Percentiles rank a stretch among this genome's conserved stretches.
Evolutionary conservation across 179 eudicot genomes (phyloP).

Genomic region (Spinacia oleracea): DNA sequence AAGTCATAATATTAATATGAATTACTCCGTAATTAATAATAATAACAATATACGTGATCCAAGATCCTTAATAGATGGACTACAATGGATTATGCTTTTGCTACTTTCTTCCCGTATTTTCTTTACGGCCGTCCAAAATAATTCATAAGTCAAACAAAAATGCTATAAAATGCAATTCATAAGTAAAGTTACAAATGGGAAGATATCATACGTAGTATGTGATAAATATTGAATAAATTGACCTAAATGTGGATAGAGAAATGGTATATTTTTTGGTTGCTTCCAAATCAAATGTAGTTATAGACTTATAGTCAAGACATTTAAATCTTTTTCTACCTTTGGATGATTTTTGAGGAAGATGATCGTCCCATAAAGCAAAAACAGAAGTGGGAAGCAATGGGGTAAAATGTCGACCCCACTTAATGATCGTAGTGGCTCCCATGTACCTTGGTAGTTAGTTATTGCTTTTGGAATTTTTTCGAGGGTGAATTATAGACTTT

Average conservation of each 20-base stretch:
- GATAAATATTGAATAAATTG: not conserved
- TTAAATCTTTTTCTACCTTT: constrained; percentile 21
- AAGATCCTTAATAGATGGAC: not conserved
- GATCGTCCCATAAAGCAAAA: constrained; percentile 27
- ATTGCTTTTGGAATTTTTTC: constrained; percentile 1
- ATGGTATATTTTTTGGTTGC: constrained; percentile 10
- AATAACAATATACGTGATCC: not conserved
- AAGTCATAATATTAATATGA: not conserved
- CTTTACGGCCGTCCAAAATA: constrained; percentile 23
- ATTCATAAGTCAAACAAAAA: constrained; percentile 10
- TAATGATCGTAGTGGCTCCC: constrained; percentile 4
- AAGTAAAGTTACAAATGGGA: not conserved
- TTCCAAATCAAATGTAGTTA: constrained; percentile 16
- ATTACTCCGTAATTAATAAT: not conserved
- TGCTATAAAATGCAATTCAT: not conserved
- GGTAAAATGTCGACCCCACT: constrained; percentile 15
- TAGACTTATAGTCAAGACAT: constrained; percentile 27
- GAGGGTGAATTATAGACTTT: constrained; percentile 17
- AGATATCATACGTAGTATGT: not conserved
- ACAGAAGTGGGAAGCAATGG: constrained; percentile 14
- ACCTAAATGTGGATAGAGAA: constrained; percentile 13
- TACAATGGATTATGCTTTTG: constrained; percentile 11
- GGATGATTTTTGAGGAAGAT: constrained; percentile 19
- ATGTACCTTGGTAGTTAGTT: constrained; percentile 6
- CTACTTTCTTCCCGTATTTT: constrained; percentile 17